phyloP scores from a whole-genome alignment of 306 rosid genomes.

The Clitoria ternatea region DNA sequence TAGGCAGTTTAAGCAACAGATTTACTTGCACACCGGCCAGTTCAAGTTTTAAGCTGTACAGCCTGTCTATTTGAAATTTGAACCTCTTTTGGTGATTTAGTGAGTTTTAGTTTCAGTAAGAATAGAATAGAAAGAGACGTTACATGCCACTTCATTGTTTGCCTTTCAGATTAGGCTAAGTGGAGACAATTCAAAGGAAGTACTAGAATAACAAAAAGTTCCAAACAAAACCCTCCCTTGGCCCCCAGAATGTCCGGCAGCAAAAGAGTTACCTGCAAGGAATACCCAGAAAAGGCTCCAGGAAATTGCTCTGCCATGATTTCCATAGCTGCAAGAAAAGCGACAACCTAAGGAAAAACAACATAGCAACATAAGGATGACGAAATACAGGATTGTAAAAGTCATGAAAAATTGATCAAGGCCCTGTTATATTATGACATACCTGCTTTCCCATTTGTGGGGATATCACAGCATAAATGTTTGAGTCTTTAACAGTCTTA shows the following conservation, averaged over 20 bases:
- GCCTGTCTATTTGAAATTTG: not conserved
- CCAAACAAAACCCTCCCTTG: not conserved
- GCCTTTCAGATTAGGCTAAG: not conserved
- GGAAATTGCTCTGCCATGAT: conserved; percentile 94
- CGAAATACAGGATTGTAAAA: not conserved
- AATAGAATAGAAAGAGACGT: not conserved
- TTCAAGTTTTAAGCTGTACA: not conserved
- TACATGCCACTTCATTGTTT: not conserved
- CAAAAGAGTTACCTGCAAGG: conserved; percentile 59
- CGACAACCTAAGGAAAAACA: conserved; percentile 62
- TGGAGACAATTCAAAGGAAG: conserved; percentile 2
- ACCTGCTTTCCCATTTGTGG: conserved; percentile 99
- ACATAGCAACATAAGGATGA: conserved; percentile 26
- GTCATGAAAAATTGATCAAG: not conserved
- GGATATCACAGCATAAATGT: conserved; percentile 79
- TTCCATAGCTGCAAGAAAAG: conserved; percentile 98
- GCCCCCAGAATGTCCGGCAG: conserved; percentile 11
- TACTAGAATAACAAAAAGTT: not conserved
- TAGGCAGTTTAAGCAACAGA: not conserved
- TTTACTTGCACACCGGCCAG: not conserved
- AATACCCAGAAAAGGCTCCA: conserved; percentile 91
- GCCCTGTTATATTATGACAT: conserved; percentile 12
- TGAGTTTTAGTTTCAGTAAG: not conserved
- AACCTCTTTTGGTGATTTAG: not conserved
- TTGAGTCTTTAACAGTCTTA: conserved; percentile 71